Conservation (phyloP, 2,329 filamentous ascomycete genomes). For the Neophaeococcomyces mojaviensis region DNA sequence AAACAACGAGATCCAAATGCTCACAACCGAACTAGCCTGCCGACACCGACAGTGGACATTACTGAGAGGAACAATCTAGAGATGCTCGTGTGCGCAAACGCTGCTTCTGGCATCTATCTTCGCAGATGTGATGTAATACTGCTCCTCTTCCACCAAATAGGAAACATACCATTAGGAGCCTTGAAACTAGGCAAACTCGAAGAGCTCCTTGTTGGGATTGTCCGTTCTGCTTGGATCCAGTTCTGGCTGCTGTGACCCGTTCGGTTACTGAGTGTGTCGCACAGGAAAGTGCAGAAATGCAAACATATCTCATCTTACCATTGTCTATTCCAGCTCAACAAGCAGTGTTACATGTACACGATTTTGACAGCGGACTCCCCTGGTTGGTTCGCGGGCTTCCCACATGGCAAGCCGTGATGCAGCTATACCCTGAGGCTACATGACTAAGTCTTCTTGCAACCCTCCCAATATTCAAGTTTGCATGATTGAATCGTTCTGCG, state of each 20-base stretch:
- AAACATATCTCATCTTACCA: not conserved
- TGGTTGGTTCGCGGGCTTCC: not conserved
- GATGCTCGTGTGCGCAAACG: too few relatives aligned
- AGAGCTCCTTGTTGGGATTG: not conserved
- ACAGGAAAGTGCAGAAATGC: not conserved
- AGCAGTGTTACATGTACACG: not conserved
- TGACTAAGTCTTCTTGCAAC: not conserved
- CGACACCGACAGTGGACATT: too few relatives aligned
- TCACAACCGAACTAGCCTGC: too few relatives aligned
- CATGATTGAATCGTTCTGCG: too few relatives aligned
- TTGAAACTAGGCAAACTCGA: not conserved
- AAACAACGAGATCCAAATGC: too few relatives aligned
- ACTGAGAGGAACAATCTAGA: too few relatives aligned
- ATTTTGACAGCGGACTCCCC: conserved; percentile 8
- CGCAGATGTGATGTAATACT: too few relatives aligned
- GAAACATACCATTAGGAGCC: too few relatives aligned
- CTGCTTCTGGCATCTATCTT: too few relatives aligned
- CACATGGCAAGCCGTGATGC: conserved; percentile 1
- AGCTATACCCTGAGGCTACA: not conserved
- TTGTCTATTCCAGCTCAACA: not conserved
- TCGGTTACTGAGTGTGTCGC: not conserved
- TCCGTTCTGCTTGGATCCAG: not conserved
- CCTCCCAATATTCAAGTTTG: too few relatives aligned
- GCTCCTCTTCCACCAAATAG: too few relatives aligned
- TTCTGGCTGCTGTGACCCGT: not conserved